Evolutionary conservation across 805 yeast species (phyloP), one percentile per base, ranked within the genome.

Genomic region (Nakazawaea ernobii): DNA sequence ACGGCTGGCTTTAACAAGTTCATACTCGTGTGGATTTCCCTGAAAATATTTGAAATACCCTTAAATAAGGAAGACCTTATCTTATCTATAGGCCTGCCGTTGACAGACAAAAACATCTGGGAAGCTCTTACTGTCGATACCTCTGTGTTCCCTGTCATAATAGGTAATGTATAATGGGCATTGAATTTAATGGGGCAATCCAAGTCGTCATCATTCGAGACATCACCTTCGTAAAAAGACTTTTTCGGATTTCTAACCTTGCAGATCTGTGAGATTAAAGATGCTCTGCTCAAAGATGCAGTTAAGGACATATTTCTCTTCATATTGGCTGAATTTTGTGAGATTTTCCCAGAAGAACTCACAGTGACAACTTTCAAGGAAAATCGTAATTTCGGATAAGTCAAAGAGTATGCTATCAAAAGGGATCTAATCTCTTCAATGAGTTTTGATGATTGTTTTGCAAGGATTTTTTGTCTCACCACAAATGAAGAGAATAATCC

Each of bases 401-500:
- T 53, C 4, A 72, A 32, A 0, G 72, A 53, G 49, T 68, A 74
- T 13, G 62, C 58, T 6, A 55, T 48, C 3, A 65, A 39, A 39
- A 69, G 39, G 8, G 44, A 48, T 15, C 52, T 52, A 6, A 68
- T 48, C 4, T 56, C 55, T 1, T 55, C 60, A 7, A 63, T 42
- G 2, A 58, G 56, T 40, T 56, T 57, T 6, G 53, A 53, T 2
- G 59, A 48, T 11, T 62, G 61, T 26, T 60, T 57, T 6, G 56
- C 50, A 17, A 63, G 52, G 42, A 66, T 57, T 6, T 63, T 57
- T 35, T 56, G 54, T 42, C 75, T 56, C 1, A 69, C 71, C 1
- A 70, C 65, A 2, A 63, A 52, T 1, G 59, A 54, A 9, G 52
- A 50, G 29, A 72, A 62, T 6, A 74, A 42, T 0, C 64, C 67